A percentile compares a stretch with the other conserved stretches of the same genome.
Evolutionary conservation across 2,329 filamentous ascomycete species (phyloP).

Genomic region (Paecilomyces variotii): DNA sequence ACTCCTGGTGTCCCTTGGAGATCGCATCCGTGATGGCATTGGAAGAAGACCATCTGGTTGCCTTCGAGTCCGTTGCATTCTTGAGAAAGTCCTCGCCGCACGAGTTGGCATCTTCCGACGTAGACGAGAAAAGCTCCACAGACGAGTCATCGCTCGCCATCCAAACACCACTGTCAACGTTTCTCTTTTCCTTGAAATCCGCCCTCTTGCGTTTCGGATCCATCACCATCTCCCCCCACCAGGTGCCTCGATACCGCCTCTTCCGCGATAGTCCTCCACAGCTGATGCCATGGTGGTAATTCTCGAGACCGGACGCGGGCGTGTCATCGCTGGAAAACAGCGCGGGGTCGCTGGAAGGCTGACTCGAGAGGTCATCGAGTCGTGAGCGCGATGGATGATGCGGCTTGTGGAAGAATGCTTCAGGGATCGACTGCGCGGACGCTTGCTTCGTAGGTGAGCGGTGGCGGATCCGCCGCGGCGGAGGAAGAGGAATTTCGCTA

Average conservation of each 20-base stretch:
- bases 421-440: constrained; percentile 9
- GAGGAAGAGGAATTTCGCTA: constrained; percentile 31
- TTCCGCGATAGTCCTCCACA: constrained; percentile 20
- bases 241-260: constrained; percentile 37
- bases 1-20: constrained; percentile 1
- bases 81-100: constrained; percentile 33
- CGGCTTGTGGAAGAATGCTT: constrained; percentile 14
- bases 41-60: background rate
- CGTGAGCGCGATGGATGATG: constrained; percentile 17
- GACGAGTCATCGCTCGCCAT: constrained; percentile 40
- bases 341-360: constrained; percentile 37
- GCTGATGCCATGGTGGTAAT: constrained; percentile 25
- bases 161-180: constrained; percentile 41
- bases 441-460: constrained; percentile 17
- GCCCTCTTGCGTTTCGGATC: constrained; percentile 31
- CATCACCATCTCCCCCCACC: constrained; percentile 35
- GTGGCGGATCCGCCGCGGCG: constrained; percentile 27
- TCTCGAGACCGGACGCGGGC: constrained; percentile 37
- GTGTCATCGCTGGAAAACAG: constrained; percentile 42
- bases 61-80: constrained; percentile 13
- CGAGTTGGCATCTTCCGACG: constrained; percentile 24
- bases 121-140: constrained; percentile 21
- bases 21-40: background rate
- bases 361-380: constrained; percentile 29
- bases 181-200: constrained; percentile 36